Percentiles rank a stretch among this genome's conserved stretches.
These are phyloP conservation scores for Firmiana major DNA, from an alignment of 345 rosid species.

Conservation along the genomic window DNA sequence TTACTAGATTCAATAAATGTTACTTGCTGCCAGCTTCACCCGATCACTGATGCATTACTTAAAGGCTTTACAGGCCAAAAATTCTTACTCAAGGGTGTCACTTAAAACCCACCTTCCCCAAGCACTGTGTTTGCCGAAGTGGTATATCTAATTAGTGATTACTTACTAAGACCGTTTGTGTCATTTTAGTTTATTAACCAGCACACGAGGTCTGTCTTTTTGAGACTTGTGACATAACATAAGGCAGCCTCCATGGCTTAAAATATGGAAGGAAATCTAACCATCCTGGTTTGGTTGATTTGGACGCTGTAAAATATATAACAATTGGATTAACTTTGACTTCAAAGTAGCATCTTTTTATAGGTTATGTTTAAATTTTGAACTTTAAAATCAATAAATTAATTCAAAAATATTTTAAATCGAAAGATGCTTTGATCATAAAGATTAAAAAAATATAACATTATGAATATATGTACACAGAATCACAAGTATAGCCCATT, in stretches of 20 bases:
- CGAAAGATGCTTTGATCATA: too few relatives aligned
- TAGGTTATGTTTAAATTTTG: too few relatives aligned
- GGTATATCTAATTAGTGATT: not conserved
- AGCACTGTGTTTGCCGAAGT: not conserved
- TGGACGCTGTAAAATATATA: not conserved
- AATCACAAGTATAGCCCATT: not conserved
- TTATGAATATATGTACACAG: not conserved
- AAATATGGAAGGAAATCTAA: not conserved
- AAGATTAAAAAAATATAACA: too few relatives aligned
- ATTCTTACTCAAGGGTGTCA: not conserved
- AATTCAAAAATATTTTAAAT: too few relatives aligned
- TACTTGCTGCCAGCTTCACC: conserved; percentile 12
- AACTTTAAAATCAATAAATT: too few relatives aligned
- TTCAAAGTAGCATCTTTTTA: not conserved
- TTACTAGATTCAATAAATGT: conserved; percentile 12
- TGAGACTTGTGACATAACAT: conserved; percentile 5
- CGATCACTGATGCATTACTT: not conserved
- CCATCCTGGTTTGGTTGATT: not conserved
- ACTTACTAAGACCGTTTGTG: not conserved
- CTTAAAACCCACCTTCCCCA: not conserved
- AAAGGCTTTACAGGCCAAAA: not conserved
- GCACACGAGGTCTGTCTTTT: conserved; percentile 13
- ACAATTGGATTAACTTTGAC: not conserved
- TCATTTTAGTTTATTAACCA: conserved; percentile 13
- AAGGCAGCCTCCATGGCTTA: not conserved